phyloP scores from a whole-genome alignment of 176 grass and related monocot species.

The Puccinellia tenuiflora region DNA sequence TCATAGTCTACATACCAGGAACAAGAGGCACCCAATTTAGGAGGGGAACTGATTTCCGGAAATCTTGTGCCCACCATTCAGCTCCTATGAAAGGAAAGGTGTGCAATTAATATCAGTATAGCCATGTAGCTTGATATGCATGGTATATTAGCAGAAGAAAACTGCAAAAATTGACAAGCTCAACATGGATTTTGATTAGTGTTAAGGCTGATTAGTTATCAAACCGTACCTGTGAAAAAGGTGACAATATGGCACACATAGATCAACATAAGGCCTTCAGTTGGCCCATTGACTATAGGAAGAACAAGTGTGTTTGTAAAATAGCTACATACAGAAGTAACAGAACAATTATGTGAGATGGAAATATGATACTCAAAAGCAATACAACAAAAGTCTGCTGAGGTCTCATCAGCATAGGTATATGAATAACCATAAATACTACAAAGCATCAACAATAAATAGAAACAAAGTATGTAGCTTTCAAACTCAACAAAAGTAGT shows the following conservation, averaged over 20 bases:
- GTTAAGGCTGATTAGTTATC: background rate
- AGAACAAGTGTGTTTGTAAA: conserved; percentile 98
- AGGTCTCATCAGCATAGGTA: background rate
- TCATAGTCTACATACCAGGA: conserved; percentile 60
- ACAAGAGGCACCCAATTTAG: conserved; percentile 75
- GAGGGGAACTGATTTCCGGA: conserved; percentile 75
- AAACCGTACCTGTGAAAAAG: conserved; percentile 71
- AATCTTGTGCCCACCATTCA: conserved; percentile 96
- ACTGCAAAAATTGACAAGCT: background rate
- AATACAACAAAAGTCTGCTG: background rate
- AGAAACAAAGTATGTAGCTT: background rate
- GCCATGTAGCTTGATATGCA: background rate
- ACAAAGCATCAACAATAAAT: background rate
- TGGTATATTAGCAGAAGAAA: background rate
- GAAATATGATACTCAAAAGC: background rate
- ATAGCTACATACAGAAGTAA: conserved; percentile 46
- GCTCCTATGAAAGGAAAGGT: conserved; percentile 61
- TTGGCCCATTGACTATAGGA: conserved; percentile 91
- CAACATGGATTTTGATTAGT: background rate
- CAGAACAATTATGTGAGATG: conserved; percentile 4
- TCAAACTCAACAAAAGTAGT: background rate
- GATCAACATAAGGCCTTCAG: conserved; percentile 98
- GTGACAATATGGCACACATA: conserved; percentile 87
- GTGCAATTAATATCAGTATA: conserved; percentile 3
- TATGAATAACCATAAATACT: background rate